These are phyloP conservation scores for Talaromyces proteolyticus DNA, from an alignment of 495 filamentous ascomycete genomes.

Conservation along the genomic window DNA sequence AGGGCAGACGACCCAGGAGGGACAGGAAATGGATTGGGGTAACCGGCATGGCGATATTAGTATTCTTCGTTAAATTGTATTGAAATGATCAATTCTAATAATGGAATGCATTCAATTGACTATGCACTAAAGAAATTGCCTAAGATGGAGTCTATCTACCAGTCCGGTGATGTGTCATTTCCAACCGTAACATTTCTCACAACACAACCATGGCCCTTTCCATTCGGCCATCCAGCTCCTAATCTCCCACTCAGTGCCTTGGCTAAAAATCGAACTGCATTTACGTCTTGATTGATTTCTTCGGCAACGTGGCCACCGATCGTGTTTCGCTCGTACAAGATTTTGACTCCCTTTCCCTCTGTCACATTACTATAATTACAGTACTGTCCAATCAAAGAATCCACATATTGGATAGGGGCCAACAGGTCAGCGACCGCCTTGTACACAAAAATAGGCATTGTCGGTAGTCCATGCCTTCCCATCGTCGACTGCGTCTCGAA, in stretches of 20 bases:
- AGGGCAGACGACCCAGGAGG: conserved; percentile 46
- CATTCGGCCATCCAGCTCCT: background rate
- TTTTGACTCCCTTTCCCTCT: background rate
- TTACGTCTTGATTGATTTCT: background rate
- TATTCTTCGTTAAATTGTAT: too few relatives aligned
- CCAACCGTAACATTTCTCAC: conserved; percentile 4
- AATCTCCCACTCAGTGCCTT: background rate
- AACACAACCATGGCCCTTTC: background rate
- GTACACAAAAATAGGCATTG: conserved; percentile 40
- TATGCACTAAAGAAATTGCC: too few relatives aligned
- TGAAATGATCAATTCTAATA: too few relatives aligned
- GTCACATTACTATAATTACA: conserved; percentile 9
- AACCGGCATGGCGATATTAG: conserved; percentile 66
- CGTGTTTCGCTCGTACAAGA: background rate
- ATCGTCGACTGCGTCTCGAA: conserved; percentile 27
- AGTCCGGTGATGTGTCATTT: conserved; percentile 1
- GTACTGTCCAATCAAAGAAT: conserved; percentile 27
- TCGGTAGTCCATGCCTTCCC: conserved; percentile 35
- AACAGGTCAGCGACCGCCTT: conserved; percentile 39
- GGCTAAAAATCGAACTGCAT: background rate
- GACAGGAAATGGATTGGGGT: conserved; percentile 66
- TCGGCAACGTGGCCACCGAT: conserved; percentile 1
- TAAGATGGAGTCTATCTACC: too few relatives aligned
- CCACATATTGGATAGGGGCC: conserved; percentile 23
- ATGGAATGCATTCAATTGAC: too few relatives aligned